Evolutionary conservation across 129 eudicot genomes (phyloP).

Genomic region (Erigeron canadensis): DNA sequence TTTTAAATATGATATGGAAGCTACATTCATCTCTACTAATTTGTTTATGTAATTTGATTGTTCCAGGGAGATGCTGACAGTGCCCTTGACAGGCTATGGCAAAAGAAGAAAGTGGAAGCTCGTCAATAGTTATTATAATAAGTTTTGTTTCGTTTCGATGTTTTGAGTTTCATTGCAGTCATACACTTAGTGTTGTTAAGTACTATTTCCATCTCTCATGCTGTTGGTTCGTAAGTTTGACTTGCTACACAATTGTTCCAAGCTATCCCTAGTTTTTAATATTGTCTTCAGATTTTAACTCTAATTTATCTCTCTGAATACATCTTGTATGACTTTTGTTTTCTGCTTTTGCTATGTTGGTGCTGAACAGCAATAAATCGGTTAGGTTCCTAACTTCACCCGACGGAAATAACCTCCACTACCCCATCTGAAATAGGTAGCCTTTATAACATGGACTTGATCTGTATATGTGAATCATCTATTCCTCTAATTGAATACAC

Average conservation of each 20-base stretch:
- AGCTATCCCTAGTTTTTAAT: background rate
- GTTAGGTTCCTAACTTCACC: too few species aligned
- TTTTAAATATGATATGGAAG: background rate
- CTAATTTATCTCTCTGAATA: too few species aligned
- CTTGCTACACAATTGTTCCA: background rate
- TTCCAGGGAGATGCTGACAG: constrained; percentile 64
- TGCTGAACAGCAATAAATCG: too few species aligned
- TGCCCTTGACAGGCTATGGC: constrained; percentile 61
- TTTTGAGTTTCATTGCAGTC: background rate
- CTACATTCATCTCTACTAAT: background rate
- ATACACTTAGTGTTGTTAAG: background rate
- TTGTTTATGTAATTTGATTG: background rate
- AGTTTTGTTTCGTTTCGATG: background rate
- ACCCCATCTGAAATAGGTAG: too few species aligned
- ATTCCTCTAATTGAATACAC: too few species aligned
- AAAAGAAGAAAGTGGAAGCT: constrained; percentile 47
- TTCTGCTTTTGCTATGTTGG: too few species aligned
- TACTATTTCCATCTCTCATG: background rate
- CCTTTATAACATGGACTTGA: too few species aligned
- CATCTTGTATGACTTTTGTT: too few species aligned
- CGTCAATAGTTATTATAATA: constrained; percentile 27
- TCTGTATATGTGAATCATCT: too few species aligned
- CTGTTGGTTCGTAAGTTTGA: background rate
- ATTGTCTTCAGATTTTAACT: too few species aligned
- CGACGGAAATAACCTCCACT: accelerated